Base-by-base conservation (phyloP, 371 early-diverging fungal species). In the Circinella minor region DNA sequence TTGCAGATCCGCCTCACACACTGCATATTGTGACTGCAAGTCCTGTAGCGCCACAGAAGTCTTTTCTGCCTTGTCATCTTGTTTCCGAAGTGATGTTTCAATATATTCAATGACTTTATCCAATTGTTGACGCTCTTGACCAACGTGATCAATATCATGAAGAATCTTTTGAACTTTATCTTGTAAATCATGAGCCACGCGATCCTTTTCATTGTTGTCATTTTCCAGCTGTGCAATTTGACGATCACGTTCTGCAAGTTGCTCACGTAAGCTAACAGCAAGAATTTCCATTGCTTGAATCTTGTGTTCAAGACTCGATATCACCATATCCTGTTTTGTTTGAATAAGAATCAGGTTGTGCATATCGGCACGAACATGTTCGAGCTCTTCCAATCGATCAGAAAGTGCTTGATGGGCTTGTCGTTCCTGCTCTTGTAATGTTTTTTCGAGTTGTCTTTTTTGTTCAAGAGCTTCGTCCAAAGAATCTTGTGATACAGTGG, bases 291-390 rank as follows among this genome's bases (percentile, higher is more conserved):
- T 81, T 15, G 79, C 81, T 17, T 62, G 70, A n/a, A 82, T 20
- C 59, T 84, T 82, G 0, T 36, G 6, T 34, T 84, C 82, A 1
- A 82, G 60, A 2, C 74, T 68, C 51, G 71, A 65, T 39, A 84
- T 84, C 36, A 84, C 74, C 10, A 59, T 68, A 60, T 82, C 80
- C 71, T 84, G 85, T 36, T 79, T 77, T n/a, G 74, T 76, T 48
- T 81, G 82, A 9, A 84, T 73, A 0, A 55, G 55, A 0, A 65
- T 67, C 11, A 84, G 62, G 3, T 72, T 74, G 47, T 69, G 67
- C 0, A 78, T 38, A 43, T 81, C 85, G 4, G 55, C 36, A 17
- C 77, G 71, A 36, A 78, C 70, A 37, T 72, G 70, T 54, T 80
- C 81, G 6, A 81, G 36, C 47, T 80, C 75, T 46, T 79, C 70